Evolutionary conservation across 441 rosid species (phyloP).

Genomic region (Eutrema salsugineum): DNA sequence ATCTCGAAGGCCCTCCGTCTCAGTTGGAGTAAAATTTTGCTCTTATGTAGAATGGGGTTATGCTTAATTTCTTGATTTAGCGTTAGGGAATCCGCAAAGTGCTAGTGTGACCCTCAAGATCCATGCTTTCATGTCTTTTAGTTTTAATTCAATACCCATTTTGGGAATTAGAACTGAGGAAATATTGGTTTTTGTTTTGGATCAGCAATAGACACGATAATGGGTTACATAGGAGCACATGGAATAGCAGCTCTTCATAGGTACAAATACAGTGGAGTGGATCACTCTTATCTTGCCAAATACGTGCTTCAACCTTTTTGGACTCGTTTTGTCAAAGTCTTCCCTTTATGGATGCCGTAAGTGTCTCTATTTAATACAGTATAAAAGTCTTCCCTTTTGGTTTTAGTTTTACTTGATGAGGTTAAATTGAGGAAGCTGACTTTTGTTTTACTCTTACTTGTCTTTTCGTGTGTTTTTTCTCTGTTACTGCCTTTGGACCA

Average conservation of each 20-base stretch:
- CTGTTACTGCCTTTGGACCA: conserved; percentile 27
- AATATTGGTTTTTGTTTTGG: background rate
- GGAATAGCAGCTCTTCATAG: conserved; percentile 81
- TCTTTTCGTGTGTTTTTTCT: conserved; percentile 12
- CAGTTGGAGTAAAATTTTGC: conserved; percentile 22
- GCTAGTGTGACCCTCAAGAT: conserved; percentile 2
- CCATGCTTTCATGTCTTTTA: conserved; percentile 13
- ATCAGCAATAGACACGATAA: conserved; percentile 14
- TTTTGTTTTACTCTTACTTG: conserved; percentile 1
- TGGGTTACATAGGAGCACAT: conserved; percentile 93
- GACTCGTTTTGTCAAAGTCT: conserved; percentile 75
- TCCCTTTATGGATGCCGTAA: conserved; percentile 99
- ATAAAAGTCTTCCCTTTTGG: background rate
- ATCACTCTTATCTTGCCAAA: conserved; percentile 83
- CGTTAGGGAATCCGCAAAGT: background rate
- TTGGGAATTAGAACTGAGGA: conserved; percentile 1
- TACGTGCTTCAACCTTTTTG: conserved; percentile 96
- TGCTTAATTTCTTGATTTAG: background rate
- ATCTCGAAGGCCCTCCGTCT: background rate
- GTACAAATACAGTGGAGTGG: conserved; percentile 94
- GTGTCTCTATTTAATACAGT: conserved; percentile 23
- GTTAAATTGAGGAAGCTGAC: background rate
- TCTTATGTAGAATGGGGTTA: background rate
- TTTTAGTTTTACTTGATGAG: background rate
- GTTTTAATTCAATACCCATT: background rate